Evolutionary conservation across 768 basidiomycete species (phyloP).

Genomic region (Xanthoconium purpureum): DNA sequence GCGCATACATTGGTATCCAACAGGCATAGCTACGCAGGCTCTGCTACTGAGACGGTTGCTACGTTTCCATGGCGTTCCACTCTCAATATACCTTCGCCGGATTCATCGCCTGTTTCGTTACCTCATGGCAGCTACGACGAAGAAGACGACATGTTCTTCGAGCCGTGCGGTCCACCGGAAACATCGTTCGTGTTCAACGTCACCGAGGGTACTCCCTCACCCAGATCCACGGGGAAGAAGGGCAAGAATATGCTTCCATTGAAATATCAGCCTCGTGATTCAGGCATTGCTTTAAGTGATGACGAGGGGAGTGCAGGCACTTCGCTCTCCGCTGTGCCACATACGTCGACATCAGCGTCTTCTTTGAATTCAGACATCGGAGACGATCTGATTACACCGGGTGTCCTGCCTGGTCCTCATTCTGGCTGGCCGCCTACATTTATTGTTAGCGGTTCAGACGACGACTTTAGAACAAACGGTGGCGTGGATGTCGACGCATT

Average conservation of each 20-base stretch:
- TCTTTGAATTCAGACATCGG: conserved; percentile 56
- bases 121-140: conserved; percentile 36
- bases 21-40: conserved; percentile 67
- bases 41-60: conserved; percentile 33
- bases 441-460: conserved; percentile 41
- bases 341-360: conserved; percentile 60
- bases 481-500: conserved; percentile 62
- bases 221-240: conserved; percentile 33
- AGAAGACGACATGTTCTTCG: conserved; percentile 59
- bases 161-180: conserved; percentile 40
- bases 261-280: conserved; percentile 73
- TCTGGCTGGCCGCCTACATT: conserved; percentile 64
- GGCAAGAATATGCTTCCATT: conserved; percentile 43
- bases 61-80: conserved; percentile 37
- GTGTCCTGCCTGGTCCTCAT: conserved; percentile 45
- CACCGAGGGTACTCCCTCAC: conserved; percentile 57
- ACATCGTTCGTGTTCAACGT: conserved; percentile 58
- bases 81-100: conserved; percentile 43
- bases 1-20: conserved; percentile 37
- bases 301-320: conserved; percentile 41
- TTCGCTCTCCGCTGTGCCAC: conserved; percentile 43
- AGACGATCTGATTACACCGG: conserved; percentile 71
- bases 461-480: conserved; percentile 27
- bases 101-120: conserved; percentile 44
- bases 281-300: conserved; percentile 59